Percentiles rank a stretch among this genome's conserved stretches.
Conservation (phyloP, 2,329 filamentous ascomycete species). For the Alternaria alternata region DNA sequence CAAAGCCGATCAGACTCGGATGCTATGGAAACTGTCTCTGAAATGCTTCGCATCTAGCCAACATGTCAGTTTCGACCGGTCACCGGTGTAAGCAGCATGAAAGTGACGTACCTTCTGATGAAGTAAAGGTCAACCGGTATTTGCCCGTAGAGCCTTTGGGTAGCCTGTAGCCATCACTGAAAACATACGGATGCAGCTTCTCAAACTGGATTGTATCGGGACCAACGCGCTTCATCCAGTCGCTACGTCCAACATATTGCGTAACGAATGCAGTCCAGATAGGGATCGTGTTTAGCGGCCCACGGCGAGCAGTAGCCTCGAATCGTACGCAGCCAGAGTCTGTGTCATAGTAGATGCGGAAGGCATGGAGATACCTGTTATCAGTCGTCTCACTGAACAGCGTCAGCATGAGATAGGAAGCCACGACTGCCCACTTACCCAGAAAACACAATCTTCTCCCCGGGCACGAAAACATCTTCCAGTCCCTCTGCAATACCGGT, state of each 20-base stretch:
- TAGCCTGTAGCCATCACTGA: constrained; percentile 59
- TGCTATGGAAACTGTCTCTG: constrained; percentile 44
- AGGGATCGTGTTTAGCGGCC: constrained; percentile 62
- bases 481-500: constrained; percentile 51
- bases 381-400: constrained; percentile 60
- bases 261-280: constrained; percentile 64
- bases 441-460: constrained; percentile 57
- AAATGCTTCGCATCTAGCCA: constrained; percentile 40
- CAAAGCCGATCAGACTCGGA: constrained; percentile 19
- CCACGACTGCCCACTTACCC: constrained; percentile 50
- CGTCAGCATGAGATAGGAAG: constrained; percentile 16
- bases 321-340: constrained; percentile 62
- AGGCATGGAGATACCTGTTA: constrained; percentile 60
- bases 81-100: too few species aligned
- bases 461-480: constrained; percentile 60
- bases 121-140: constrained; percentile 47
- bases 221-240: constrained; percentile 58
- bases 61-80: neutral
- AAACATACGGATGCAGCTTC: constrained; percentile 62
- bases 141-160: constrained; percentile 41
- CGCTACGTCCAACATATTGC: constrained; percentile 54
- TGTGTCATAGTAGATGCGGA: constrained; percentile 63
- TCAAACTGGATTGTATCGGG: constrained; percentile 57
- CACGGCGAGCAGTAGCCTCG: constrained; percentile 63
- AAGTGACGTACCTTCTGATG: constrained; percentile 37